These are phyloP conservation scores for Ophioceras dolichostomum DNA, from an alignment of 2,329 filamentous ascomycete genomes.

Conservation along the genomic window DNA sequence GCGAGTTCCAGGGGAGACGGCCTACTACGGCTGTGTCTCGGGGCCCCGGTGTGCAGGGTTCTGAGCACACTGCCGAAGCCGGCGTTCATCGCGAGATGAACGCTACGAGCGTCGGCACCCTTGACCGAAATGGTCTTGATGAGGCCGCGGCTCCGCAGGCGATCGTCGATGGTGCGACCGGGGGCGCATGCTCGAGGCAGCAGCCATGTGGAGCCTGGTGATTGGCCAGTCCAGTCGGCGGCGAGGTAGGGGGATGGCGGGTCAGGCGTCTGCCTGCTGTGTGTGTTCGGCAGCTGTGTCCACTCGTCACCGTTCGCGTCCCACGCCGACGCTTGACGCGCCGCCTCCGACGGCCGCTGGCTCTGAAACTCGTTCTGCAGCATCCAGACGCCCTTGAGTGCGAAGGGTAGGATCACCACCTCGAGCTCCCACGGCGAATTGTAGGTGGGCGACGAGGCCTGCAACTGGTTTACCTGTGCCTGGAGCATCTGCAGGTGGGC, in stretches of 20 bases:
- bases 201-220: slow-evolving; percentile 45
- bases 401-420: slow-evolving; percentile 64
- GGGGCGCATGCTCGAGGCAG: slow-evolving; percentile 56
- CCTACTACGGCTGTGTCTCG: slow-evolving; percentile 16
- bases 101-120: slow-evolving; percentile 53
- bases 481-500: slow-evolving; percentile 37
- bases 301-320: slow-evolving; percentile 31
- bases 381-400: slow-evolving; percentile 43
- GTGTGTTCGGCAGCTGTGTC: slow-evolving; percentile 39
- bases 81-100: slow-evolving; percentile 48
- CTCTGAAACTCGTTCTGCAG: slow-evolving; percentile 30
- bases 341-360: slow-evolving; percentile 14
- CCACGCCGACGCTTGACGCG: background rate
- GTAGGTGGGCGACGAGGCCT: slow-evolving; percentile 43
- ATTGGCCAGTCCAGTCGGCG: slow-evolving; percentile 32
- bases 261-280: slow-evolving; percentile 29
- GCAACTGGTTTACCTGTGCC: slow-evolving; percentile 40
- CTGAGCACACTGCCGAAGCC: slow-evolving; percentile 48
- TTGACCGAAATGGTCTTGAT: slow-evolving; percentile 51
- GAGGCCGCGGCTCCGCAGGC: slow-evolving; percentile 64
- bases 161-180: slow-evolving; percentile 50
- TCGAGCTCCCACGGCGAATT: slow-evolving; percentile 61
- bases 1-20: slow-evolving; percentile 11
- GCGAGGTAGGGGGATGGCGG: slow-evolving; percentile 35
- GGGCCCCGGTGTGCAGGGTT: slow-evolving; percentile 25